Evolutionary conservation across 257 asterid genomes (phyloP).

Genomic region (Petunia secreta): DNA sequence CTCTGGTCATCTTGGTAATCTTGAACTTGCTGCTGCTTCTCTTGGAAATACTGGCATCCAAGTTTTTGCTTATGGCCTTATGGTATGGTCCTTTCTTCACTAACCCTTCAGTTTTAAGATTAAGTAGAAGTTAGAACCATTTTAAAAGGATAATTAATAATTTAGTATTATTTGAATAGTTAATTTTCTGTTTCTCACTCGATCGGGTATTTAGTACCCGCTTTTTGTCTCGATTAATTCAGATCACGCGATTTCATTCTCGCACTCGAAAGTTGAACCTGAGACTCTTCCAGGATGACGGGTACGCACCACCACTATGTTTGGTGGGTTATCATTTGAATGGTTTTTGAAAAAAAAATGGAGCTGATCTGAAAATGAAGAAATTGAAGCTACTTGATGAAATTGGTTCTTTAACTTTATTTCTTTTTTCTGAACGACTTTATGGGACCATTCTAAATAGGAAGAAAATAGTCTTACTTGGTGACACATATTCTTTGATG

Average conservation of each 20-base stretch:
- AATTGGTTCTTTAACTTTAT: neutral
- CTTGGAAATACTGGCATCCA: conserved; percentile 35
- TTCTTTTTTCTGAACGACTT: too few relatives aligned
- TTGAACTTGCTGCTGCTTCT: conserved; percentile 37
- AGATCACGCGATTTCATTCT: too few relatives aligned
- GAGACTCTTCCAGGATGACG: too few relatives aligned
- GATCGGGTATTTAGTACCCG: too few relatives aligned
- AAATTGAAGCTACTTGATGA: neutral
- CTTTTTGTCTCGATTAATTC: too few relatives aligned
- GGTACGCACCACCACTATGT: too few relatives aligned
- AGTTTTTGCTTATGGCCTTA: conserved; percentile 33
- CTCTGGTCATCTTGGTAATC: conserved; percentile 34
- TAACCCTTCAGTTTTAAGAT: neutral
- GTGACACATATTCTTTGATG: neutral
- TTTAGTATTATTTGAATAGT: too few relatives aligned
- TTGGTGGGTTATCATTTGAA: neutral
- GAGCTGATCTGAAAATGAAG: neutral
- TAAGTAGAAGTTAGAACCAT: neutral
- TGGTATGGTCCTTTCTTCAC: conserved; percentile 21
- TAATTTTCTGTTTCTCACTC: too few relatives aligned
- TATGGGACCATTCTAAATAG: neutral
- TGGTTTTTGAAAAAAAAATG: too few relatives aligned
- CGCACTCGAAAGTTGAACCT: too few relatives aligned
- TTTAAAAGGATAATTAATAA: too few relatives aligned
- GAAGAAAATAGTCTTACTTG: neutral